Evolutionary conservation across 345 rosid genomes (phyloP), one percentile per base, ranked within the genome.

Genomic region (Linum lewisii): DNA sequence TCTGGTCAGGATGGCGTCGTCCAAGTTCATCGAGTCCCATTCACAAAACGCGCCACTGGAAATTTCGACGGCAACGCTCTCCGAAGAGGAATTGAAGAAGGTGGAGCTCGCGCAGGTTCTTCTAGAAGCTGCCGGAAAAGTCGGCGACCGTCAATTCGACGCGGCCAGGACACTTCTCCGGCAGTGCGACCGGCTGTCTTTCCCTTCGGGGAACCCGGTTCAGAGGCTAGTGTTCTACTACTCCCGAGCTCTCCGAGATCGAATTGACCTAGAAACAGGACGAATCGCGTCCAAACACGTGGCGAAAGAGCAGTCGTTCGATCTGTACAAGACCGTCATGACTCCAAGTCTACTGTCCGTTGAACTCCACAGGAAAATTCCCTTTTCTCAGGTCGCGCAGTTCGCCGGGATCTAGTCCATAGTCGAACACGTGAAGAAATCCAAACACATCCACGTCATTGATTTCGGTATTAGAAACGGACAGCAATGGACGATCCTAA

Each of bases 321-420:
- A 68, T 50, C 22, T 65, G 34, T 74, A 72, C 13, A 22, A 58
- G 16, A 63, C 51, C 19, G 42, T 51, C 25, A 69, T 59, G 75
- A 56, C 24, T 7, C 15, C 54, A 0, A 73, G 19, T 25, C 24
- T 60, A 0, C 23, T 58, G 29, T 2, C 22, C 14, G 13, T 74
- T 18, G 80, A 81, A 2, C 75, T 47, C 58, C 63, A 66, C 18
- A 38, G 20, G 64, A 64, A 44, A 54, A 22, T 76, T 22, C 84
- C 89, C 6, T 77, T 78, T 44, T 5, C n/a, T 14, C 66, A 61
- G 79, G 63, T 70, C 54, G 19, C 50, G 14, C 75, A 81, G 20
- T 79, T 79, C 19, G 21, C 78, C 2, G 86, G 73, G 62, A 60
- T 75, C 36, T 82, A 83, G 49, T 75, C 82, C 24, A 71, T 81